phyloP scores from a whole-genome alignment of 176 grass and related monocot genomes.

The Eragrostis nindensis region DNA sequence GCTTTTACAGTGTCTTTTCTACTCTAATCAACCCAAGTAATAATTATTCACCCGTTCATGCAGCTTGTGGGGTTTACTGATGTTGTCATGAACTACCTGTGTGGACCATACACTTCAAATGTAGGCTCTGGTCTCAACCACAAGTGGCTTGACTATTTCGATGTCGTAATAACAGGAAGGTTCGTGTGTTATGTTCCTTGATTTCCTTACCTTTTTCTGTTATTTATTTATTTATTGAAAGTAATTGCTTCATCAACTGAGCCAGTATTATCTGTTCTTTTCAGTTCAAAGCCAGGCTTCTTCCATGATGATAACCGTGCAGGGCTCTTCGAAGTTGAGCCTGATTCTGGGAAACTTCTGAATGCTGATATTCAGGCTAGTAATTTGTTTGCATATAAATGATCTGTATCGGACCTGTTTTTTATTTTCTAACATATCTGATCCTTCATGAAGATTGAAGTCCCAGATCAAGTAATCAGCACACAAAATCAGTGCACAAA shows the following conservation, averaged over 20 bases:
- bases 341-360: conserved; percentile 93
- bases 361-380: conserved; percentile 97
- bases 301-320: conserved; percentile 96
- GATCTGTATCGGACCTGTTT: conserved; percentile 23
- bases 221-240: conserved; percentile 34
- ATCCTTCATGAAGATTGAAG: conserved; percentile 63
- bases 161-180: conserved; percentile 98
- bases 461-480: conserved; percentile 57
- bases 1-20: conserved; percentile 18
- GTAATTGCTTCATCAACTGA: conserved; percentile 23
- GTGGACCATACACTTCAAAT: conserved; percentile 61
- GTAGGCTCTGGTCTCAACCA: conserved; percentile 56
- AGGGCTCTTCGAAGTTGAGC: conserved; percentile 93
- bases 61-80: conserved; percentile 97
- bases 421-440: conserved; percentile 34
- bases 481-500: conserved; percentile 55
- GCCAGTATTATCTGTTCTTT: conserved; percentile 27
- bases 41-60: conserved; percentile 40
- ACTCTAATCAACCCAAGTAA: conserved; percentile 22
- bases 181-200: conserved; percentile 42
- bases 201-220: neutral
- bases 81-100: conserved; percentile 98
- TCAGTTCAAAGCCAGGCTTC: conserved; percentile 91
- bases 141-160: conserved; percentile 91
- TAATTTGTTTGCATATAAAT: conserved; percentile 5